Evolutionary conservation across 1,139 yeast genomes (phyloP).

Genomic region (Lodderomyces margitis): DNA sequence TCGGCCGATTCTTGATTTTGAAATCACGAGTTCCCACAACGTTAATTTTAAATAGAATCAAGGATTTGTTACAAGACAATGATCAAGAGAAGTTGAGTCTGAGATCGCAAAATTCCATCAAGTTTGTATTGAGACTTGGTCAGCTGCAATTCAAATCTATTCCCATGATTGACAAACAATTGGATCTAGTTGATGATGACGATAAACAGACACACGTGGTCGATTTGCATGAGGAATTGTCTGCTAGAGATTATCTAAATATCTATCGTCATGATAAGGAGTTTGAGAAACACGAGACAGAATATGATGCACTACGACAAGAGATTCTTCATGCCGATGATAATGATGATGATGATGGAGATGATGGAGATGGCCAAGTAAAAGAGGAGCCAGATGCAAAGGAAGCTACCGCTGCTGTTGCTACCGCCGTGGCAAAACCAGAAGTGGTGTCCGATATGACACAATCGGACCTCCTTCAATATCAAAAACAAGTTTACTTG

Average conservation of each 20-base stretch:
- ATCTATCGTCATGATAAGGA: conserved; percentile 52
- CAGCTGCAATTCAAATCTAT: conserved; percentile 45
- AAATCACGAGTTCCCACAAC: conserved; percentile 30
- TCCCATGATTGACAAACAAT: conserved; percentile 39
- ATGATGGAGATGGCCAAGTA: conserved; percentile 11
- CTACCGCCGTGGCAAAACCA: too few relatives aligned
- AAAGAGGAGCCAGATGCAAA: conserved; percentile 14
- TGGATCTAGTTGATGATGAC: conserved; percentile 66
- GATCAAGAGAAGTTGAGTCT: conserved; percentile 27
- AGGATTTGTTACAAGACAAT: conserved; percentile 60
- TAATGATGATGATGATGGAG: conserved; percentile 18
- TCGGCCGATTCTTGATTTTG: conserved; percentile 24
- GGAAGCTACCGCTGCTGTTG: too few relatives aligned
- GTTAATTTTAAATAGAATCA: conserved; percentile 59
- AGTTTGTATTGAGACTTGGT: conserved; percentile 51
- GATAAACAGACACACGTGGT: conserved; percentile 61
- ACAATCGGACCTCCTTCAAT: conserved; percentile 56
- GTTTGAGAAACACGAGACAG: conserved; percentile 50
- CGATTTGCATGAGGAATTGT: conserved; percentile 45
- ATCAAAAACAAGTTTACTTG: conserved; percentile 73
- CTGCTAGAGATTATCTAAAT: conserved; percentile 49
- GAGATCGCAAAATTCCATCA: conserved; percentile 49
- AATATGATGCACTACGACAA: conserved; percentile 21
- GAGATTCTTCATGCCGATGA: conserved; percentile 19
- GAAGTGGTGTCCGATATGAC: conserved; percentile 57